Percentiles rank a stretch among this genome's conserved stretches.
Conservation (phyloP, 2,329 filamentous ascomycete genomes). For the Aspergillus ibericus region DNA sequence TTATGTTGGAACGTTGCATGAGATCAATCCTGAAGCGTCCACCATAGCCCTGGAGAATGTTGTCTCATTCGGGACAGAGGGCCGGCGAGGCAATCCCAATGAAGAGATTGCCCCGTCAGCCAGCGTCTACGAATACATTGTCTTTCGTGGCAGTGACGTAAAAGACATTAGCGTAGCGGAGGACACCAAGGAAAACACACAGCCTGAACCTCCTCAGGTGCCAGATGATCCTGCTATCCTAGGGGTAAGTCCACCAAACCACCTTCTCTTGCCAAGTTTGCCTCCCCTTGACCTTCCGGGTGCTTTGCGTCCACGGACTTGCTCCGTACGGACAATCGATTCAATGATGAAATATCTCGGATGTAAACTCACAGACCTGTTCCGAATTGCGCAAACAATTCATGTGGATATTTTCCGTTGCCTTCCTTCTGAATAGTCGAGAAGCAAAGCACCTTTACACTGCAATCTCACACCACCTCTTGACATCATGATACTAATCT, state of each 20-base stretch:
- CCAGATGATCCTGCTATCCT: conserved; percentile 96
- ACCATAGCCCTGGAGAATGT: conserved; percentile 98
- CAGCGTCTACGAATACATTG: conserved; percentile 95
- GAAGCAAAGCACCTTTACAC: conserved; percentile 24
- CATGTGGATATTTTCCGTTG: conserved; percentile 98
- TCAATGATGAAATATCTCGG: conserved; percentile 85
- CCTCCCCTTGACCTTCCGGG: background rate
- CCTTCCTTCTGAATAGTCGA: conserved; percentile 90
- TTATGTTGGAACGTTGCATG: conserved; percentile 92
- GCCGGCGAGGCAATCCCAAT: conserved; percentile 72
- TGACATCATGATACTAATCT: conserved; percentile 16
- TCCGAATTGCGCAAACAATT: conserved; percentile 84
- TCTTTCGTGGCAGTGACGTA: conserved; percentile 96
- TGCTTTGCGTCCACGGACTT: conserved; percentile 11
- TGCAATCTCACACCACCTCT: conserved; percentile 1
- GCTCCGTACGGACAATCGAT: conserved; percentile 15
- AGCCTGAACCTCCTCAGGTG: conserved; percentile 73
- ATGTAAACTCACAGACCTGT: conserved; percentile 81
- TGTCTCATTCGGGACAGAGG: conserved; percentile 89
- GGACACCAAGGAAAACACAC: conserved; percentile 67
- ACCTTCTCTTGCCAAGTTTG: background rate
- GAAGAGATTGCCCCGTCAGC: conserved; percentile 83
- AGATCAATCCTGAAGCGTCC: conserved; percentile 96
- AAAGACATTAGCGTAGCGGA: conserved; percentile 96
- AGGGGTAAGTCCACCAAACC: conserved; percentile 69